A percentile compares a stretch with the other conserved stretches of the same genome.
Conservation (phyloP, 805 yeast genomes). For the Sungouiella thailandica region DNA sequence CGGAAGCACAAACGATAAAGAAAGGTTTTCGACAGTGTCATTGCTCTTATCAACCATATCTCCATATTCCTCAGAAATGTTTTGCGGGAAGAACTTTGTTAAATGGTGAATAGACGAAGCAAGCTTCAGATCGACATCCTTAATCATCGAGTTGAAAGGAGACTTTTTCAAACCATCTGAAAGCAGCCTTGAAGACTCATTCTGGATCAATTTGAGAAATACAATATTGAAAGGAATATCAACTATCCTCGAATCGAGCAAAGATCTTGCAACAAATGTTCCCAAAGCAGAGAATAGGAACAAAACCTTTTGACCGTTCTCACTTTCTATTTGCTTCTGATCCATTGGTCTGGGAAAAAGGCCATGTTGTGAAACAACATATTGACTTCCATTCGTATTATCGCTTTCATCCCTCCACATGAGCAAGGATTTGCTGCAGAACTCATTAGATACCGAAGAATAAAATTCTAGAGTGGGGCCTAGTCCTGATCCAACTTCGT, state of each 20-base stretch:
- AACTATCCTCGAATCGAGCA: slow-evolving; percentile 81
- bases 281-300: slow-evolving; percentile 67
- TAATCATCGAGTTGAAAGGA: not conserved
- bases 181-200: too few species aligned
- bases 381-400: slow-evolving; percentile 19
- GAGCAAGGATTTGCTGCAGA: slow-evolving; percentile 48
- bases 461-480: slow-evolving; percentile 97
- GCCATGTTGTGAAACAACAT: slow-evolving; percentile 44
- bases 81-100: slow-evolving; percentile 34
- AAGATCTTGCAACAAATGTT: slow-evolving; percentile 77
- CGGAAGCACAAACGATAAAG: slow-evolving; percentile 68
- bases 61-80: slow-evolving; percentile 6
- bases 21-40: slow-evolving; percentile 43
- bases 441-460: slow-evolving; percentile 72
- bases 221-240: slow-evolving; percentile 73
- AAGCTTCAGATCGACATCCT: slow-evolving; percentile 52
- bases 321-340: slow-evolving; percentile 16
- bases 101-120: slow-evolving; percentile 55
- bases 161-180: slow-evolving; percentile 7
- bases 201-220: slow-evolving; percentile 59
- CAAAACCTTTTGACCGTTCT: slow-evolving; percentile 38
- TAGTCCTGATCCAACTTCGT: slow-evolving; percentile 92
- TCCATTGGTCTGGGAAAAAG: slow-evolving; percentile 70
- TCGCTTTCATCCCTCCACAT: slow-evolving; percentile 60
- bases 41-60: slow-evolving; percentile 9